phyloP scores from a whole-genome alignment of 768 basidiomycete genomes.

The Amanita molliuscula region DNA sequence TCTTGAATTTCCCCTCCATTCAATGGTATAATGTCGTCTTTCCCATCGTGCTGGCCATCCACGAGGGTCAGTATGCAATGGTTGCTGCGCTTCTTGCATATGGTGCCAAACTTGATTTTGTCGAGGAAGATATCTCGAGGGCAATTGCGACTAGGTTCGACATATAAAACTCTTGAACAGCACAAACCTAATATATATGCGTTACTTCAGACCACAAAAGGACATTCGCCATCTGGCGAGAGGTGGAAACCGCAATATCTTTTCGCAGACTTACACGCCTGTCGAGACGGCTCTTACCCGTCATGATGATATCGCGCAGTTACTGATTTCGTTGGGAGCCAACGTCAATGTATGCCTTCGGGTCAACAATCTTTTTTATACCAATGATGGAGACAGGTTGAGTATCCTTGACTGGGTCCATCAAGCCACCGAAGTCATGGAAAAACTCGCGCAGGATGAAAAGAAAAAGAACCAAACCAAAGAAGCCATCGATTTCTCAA shows the following conservation, averaged over 20 bases:
- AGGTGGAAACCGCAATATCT: background rate
- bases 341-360: background rate
- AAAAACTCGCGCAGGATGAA: background rate
- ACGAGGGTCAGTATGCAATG: background rate
- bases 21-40: background rate
- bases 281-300: background rate
- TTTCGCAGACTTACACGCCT: background rate
- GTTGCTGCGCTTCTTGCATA: conserved; percentile 1
- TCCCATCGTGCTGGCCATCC: conserved; percentile 1
- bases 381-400: background rate
- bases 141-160: background rate
- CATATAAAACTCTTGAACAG: background rate
- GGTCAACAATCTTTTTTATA: background rate
- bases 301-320: background rate
- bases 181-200: no score
- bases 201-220: background rate
- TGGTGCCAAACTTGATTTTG: background rate
- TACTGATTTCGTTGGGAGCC: conserved; percentile 1
- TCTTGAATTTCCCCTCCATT: conserved; percentile 2
- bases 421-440: background rate
- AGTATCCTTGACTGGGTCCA: conserved; percentile 1
- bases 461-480: background rate
- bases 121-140: conserved; percentile 2
- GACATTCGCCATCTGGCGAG: background rate
- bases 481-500: background rate